Percentiles rank a stretch among this genome's conserved stretches.
Evolutionary conservation across 2,329 filamentous ascomycete species (phyloP).

Genomic region (Neofusicoccum sp.): DNA sequence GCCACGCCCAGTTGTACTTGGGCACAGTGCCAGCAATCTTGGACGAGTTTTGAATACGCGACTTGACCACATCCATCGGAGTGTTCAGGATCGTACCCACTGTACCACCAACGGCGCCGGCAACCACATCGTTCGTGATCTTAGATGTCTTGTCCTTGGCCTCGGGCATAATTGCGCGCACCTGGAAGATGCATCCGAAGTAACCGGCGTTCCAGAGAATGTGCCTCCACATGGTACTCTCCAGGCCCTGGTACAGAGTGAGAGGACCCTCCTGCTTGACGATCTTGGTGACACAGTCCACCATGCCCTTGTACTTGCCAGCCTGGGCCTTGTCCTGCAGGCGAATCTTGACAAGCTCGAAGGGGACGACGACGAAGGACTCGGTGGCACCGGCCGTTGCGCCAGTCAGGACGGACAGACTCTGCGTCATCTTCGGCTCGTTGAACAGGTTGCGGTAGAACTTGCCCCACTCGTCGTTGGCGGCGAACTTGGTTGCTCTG

Average conservation of each 20-base stretch:
- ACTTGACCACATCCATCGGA: slow-evolving; percentile 97
- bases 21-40: slow-evolving; percentile 78
- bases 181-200: slow-evolving; percentile 98
- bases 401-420: slow-evolving; percentile 87
- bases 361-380: slow-evolving; percentile 94
- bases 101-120: slow-evolving; percentile 86
- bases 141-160: slow-evolving; percentile 79
- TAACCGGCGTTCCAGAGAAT: slow-evolving; percentile 93
- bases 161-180: slow-evolving; percentile 79
- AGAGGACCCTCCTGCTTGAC: slow-evolving; percentile 80
- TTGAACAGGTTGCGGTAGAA: slow-evolving; percentile 89
- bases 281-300: slow-evolving; percentile 81
- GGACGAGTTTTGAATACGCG: slow-evolving; percentile 90
- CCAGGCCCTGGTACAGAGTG: slow-evolving; percentile 93
- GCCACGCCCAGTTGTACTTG: slow-evolving; percentile 99
- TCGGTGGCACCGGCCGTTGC: slow-evolving; percentile 95
- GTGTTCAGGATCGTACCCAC: slow-evolving; percentile 92
- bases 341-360: slow-evolving; percentile 98
- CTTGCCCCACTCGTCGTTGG: slow-evolving; percentile 97
- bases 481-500: slow-evolving; percentile 95
- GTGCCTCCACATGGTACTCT: slow-evolving; percentile 96
- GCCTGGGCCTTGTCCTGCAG: slow-evolving; percentile 94
- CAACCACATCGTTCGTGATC: slow-evolving; percentile 84
- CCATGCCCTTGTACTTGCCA: slow-evolving; percentile 80
- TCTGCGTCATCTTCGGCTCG: slow-evolving; percentile 84